phyloP scores from a whole-genome alignment of 345 rosid species.

The Corymbia maculata region DNA sequence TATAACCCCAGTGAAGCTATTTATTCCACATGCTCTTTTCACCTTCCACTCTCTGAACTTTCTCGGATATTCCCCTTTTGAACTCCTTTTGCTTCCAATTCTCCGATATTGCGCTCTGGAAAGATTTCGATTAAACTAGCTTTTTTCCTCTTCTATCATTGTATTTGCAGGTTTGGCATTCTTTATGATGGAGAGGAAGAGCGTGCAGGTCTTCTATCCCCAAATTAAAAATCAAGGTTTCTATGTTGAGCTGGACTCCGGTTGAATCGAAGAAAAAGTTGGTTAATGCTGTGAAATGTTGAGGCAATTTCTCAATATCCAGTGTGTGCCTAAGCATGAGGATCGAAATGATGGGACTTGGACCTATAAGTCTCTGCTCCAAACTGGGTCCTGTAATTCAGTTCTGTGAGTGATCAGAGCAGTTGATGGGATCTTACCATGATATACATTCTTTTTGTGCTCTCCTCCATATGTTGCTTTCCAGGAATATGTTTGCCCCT shows the following conservation, averaged over 20 bases:
- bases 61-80: background rate
- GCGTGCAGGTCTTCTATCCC: background rate
- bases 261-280: background rate
- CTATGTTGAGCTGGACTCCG: background rate
- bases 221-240: background rate
- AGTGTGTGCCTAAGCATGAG: background rate
- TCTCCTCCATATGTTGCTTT: slow-evolving; percentile 22
- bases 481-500: slow-evolving; percentile 11
- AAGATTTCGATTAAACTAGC: background rate
- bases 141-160: background rate
- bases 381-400: background rate
- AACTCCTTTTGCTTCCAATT: background rate
- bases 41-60: background rate
- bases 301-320: background rate
- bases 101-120: background rate
- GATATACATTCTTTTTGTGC: slow-evolving; percentile 7
- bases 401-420: background rate
- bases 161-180: background rate
- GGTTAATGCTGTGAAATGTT: background rate
- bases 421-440: background rate
- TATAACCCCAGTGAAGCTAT: background rate
- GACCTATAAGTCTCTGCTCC: background rate
- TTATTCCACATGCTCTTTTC: background rate
- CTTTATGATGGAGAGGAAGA: background rate
- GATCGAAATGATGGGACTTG: background rate